These are phyloP conservation scores for Phytophthora citricola DNA, from an alignment of 352 stramenopile species.

Conservation along the genomic window DNA sequence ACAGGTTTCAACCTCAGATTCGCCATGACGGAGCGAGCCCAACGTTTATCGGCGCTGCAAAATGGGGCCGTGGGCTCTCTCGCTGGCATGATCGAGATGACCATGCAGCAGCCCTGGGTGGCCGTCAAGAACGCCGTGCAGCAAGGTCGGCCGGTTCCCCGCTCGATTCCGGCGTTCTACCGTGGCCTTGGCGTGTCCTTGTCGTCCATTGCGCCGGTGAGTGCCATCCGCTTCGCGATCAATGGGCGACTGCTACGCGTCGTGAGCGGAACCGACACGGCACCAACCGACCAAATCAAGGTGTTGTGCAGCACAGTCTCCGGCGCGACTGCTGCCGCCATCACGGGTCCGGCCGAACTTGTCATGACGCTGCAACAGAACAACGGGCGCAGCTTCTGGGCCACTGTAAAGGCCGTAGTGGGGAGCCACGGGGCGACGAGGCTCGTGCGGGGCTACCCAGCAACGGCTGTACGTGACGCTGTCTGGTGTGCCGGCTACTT, in stretches of 20 bases:
- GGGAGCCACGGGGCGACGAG: conserved; percentile 47
- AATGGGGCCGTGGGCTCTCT: conserved; percentile 80
- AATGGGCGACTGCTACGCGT: conserved; percentile 70
- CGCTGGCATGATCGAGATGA: conserved; percentile 82
- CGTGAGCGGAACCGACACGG: conserved; percentile 22
- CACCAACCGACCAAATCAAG: conserved; percentile 54
- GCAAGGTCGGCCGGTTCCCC: conserved; percentile 71
- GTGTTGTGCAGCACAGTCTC: conserved; percentile 63
- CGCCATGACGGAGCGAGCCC: conserved; percentile 52
- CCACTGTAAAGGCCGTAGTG: conserved; percentile 63
- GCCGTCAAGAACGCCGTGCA: conserved; percentile 88
- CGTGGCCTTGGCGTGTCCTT: conserved; percentile 80
- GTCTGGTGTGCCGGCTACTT: conserved; percentile 85
- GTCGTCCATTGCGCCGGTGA: conserved; percentile 78
- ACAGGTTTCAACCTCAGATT: conserved; percentile 11
- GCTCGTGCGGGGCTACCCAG: conserved; percentile 63
- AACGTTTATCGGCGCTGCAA: conserved; percentile 71
- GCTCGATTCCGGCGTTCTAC: conserved; percentile 69
- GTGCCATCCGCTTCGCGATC: conserved; percentile 77
- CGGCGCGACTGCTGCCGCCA: conserved; percentile 57
- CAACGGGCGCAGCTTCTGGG: conserved; percentile 61
- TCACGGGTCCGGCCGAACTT: conserved; percentile 75
- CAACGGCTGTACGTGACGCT: conserved; percentile 66
- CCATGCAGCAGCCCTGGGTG: conserved; percentile 82
- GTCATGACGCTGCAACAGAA: conserved; percentile 89